Evolutionary conservation across 176 grass and related monocot species (phyloP), one percentile per base, ranked within the genome.

Genomic region (Oryza coarctata): DNA sequence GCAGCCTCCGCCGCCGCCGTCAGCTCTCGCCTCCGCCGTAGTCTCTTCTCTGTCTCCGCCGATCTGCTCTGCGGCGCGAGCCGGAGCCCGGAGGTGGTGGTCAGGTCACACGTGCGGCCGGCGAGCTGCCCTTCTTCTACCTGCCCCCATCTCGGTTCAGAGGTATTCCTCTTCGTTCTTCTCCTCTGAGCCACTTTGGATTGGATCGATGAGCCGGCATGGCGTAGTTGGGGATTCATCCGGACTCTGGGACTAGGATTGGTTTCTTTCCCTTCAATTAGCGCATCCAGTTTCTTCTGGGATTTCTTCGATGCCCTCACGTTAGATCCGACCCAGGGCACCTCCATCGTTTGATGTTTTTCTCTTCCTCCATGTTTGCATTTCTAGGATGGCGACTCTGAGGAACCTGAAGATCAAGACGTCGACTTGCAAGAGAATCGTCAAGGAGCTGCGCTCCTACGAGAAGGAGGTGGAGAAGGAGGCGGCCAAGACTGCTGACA

Each of bases 351-450:
- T 50, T 50, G 47, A 50, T 50, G 20, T 1, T n/a, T n/a, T n/a
- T 7, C 45, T 18, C 15, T 15, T 43, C 20, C 52, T 71, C 41
- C 1, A 2, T 44, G 11, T 13, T 33, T 29, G 58, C 65, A 62
- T 76, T 45, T 74, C 29, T 14, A 80, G 84, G 68, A 98, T 93
- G 95, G 90, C 95, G 32, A 93, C 86, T 34, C 9, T 91, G 63
- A 88, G 87, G 79, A 98, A 81, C 78, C 83, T 98, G 18, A 93
- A 93, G 88, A 94, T 94, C 73, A 94, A 98, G 86, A 86, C 95
- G 57, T 83, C 86, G 39, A 94, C 92, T 28, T 98, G 92, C 89
- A 95, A 91, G 83, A 88, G 96, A 71, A 93, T 98, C 75, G 73
- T 86, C 12, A 98, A 88, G 86, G 93, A 98, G 90, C 86, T 93